Evolutionary conservation across 108 stramenopile genomes (phyloP).

Genomic region (Conticribra weissflogii): DNA sequence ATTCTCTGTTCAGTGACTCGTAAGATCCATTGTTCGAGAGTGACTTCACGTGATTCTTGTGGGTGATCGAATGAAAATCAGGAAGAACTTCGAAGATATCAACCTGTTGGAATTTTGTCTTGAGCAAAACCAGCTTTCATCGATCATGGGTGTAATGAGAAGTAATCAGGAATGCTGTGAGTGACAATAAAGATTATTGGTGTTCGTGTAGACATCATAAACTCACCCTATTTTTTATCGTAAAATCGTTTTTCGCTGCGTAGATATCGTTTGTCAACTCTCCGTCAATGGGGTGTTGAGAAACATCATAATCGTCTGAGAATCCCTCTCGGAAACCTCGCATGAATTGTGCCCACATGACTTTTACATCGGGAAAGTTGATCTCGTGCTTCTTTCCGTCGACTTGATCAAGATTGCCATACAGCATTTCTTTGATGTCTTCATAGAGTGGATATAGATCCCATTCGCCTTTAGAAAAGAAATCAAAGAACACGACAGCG

Average conservation of each 20-base stretch:
- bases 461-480: conserved; percentile 72
- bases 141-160: no score
- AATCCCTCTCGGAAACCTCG: conserved; percentile 68
- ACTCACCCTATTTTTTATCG: background rate
- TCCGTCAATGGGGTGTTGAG: conserved; percentile 8
- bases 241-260: background rate
- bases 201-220: no score
- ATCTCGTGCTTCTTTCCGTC: conserved; percentile 20
- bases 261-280: background rate
- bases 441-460: conserved; percentile 63
- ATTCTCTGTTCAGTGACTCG: conserved; percentile 21
- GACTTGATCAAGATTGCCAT: conserved; percentile 33
- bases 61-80: background rate
- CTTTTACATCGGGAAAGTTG: conserved; percentile 39
- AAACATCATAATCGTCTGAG: conserved; percentile 18
- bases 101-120: conserved; percentile 30
- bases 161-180: no score
- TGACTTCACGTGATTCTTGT: background rate
- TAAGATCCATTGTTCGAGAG: conserved; percentile 26
- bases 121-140: conserved; percentile 5
- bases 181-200: no score
- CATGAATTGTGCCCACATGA: conserved; percentile 70
- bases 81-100: conserved; percentile 31
- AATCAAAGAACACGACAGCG: conserved; percentile 79
- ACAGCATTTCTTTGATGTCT: conserved; percentile 61